phyloP scores from a whole-genome alignment of 768 basidiomycete genomes.

The Cyclocybe aegerita region DNA sequence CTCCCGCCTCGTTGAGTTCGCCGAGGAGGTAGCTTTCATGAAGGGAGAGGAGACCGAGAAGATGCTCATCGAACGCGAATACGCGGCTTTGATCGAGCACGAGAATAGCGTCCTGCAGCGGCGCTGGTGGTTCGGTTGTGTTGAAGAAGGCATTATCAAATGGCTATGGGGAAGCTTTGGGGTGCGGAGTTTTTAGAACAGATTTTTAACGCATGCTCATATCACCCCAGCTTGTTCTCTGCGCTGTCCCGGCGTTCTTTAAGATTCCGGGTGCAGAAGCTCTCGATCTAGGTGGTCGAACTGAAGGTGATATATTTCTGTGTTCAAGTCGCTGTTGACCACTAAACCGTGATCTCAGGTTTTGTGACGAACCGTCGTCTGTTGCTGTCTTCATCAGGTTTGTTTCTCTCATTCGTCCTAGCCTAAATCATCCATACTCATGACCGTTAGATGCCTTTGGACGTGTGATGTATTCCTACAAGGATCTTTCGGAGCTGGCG shows the following conservation, averaged over 20 bases:
- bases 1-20: conserved; percentile 84
- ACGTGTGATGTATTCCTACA: conserved; percentile 96
- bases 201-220: neutral
- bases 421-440: neutral
- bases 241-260: conserved; percentile 93
- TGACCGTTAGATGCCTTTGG: conserved; percentile 80
- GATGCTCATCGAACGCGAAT: conserved; percentile 86
- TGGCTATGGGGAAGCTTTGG: conserved; percentile 97
- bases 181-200: conserved; percentile 39
- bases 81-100: conserved; percentile 81
- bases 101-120: conserved; percentile 78
- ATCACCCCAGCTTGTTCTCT: conserved; percentile 65
- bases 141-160: conserved; percentile 95
- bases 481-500: conserved; percentile 92
- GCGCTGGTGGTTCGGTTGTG: conserved; percentile 87
- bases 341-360: conserved; percentile 42
- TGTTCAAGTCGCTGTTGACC: neutral
- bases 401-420: neutral
- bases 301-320: conserved; percentile 64
- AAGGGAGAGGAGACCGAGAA: conserved; percentile 90
- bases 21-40: conserved; percentile 88
- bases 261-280: conserved; percentile 68
- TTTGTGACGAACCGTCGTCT: conserved; percentile 96
- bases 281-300: conserved; percentile 80
- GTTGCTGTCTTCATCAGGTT: conserved; percentile 82